Conservation (phyloP, 163 green algal genomes). For the Chlamydomonas reinhardtii region DNA sequence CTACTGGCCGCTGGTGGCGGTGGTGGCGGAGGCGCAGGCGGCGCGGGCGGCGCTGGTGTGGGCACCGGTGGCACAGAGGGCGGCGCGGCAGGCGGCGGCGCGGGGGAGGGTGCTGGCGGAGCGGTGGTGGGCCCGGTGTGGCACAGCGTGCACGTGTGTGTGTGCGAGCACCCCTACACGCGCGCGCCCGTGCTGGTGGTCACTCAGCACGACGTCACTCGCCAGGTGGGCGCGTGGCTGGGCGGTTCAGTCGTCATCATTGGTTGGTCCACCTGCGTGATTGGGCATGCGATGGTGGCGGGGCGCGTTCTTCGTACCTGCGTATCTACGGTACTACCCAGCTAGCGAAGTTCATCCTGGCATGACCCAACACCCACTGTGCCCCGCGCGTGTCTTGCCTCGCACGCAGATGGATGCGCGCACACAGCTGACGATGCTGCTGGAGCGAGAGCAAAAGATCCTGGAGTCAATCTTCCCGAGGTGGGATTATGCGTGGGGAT, state of each 20-base stretch:
- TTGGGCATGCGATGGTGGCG: too few species aligned
- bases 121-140: neutral
- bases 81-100: neutral
- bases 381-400: too few species aligned
- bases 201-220: constrained; percentile 31
- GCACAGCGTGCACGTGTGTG: constrained; percentile 34
- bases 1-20: neutral
- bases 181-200: constrained; percentile 26
- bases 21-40: neutral
- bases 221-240: constrained; percentile 8
- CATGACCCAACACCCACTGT: too few species aligned
- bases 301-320: too few species aligned
- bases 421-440: constrained; percentile 32
- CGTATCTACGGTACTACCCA: too few species aligned
- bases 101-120: neutral
- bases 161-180: constrained; percentile 1
- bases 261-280: too few species aligned
- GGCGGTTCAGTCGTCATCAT: too few species aligned
- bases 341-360: too few species aligned
- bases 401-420: constrained; percentile 26
- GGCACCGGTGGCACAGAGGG: neutral
- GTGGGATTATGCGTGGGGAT: too few species aligned
- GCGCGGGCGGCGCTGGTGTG: too few species aligned
- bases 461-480: constrained; percentile 46
- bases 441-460: constrained; percentile 48